These are phyloP conservation scores for Rhododendron henanense DNA, from an alignment of 148 eudicot species.

Conservation along the genomic window DNA sequence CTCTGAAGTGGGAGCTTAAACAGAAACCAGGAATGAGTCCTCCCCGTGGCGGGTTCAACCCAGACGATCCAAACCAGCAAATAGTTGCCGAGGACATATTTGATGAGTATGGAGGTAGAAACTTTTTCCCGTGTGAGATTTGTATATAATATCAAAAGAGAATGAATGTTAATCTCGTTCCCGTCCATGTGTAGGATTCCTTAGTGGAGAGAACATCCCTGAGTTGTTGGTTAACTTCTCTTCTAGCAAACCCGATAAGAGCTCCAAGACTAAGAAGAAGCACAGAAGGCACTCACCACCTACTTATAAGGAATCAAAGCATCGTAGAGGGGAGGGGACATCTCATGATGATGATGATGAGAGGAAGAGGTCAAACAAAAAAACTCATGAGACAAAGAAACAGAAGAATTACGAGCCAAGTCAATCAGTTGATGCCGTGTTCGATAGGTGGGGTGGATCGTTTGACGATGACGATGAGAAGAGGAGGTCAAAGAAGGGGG, in stretches of 20 bases:
- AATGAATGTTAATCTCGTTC: conserved; percentile 12
- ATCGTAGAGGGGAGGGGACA: conserved; percentile 5
- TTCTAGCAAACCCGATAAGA: conserved; percentile 48
- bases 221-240: conserved; percentile 62
- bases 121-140: not conserved
- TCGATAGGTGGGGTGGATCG: conserved; percentile 15
- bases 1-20: conserved; percentile 95
- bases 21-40: conserved; percentile 96
- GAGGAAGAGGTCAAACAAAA: conserved; percentile 30
- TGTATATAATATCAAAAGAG: not conserved
- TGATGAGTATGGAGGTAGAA: conserved; percentile 97
- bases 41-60: conserved; percentile 89
- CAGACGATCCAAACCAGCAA: conserved; percentile 95
- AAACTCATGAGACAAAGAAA: conserved; percentile 28
- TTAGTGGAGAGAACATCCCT: conserved; percentile 54
- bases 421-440: conserved; percentile 32
- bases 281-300: conserved; percentile 38
- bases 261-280: conserved; percentile 43
- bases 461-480: conserved; percentile 21
- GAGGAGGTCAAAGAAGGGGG: conserved; percentile 40
- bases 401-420: conserved; percentile 19
- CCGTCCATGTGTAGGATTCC: conserved; percentile 57
- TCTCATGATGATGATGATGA: conserved; percentile 32
- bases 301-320: conserved; percentile 1
- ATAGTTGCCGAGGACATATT: conserved; percentile 98